phyloP scores from a whole-genome alignment of 371 early-diverging fungal species.

The Mucor ambiguus region DNA sequence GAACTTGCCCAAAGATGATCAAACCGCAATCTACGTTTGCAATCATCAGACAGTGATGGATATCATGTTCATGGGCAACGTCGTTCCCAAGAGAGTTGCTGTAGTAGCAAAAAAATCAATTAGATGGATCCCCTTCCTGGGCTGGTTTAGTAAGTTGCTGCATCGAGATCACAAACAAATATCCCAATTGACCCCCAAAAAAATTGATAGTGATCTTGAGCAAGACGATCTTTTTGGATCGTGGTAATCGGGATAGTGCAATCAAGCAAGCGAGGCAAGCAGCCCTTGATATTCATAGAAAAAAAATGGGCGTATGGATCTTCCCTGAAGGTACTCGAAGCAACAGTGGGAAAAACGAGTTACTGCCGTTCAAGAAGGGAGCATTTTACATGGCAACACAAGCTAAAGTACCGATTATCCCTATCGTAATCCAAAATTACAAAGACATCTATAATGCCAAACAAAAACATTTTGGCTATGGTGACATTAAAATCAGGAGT shows the following conservation, averaged over 20 bases:
- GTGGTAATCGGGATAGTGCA: constrained; percentile 79
- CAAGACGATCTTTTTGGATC: constrained; percentile 87
- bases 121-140: constrained; percentile 82
- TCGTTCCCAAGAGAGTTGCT: constrained; percentile 71
- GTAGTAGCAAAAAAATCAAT: constrained; percentile 84
- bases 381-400: constrained; percentile 92
- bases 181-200: background rate
- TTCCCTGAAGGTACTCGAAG: constrained; percentile 96
- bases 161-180: background rate
- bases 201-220: constrained; percentile 63
- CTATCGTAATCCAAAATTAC: constrained; percentile 85
- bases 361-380: constrained; percentile 94
- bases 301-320: constrained; percentile 82
- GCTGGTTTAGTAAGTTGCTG: constrained; percentile 77
- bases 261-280: constrained; percentile 83
- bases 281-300: constrained; percentile 70
- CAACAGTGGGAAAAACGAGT: constrained; percentile 60
- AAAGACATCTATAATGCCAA: constrained; percentile 72
- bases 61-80: constrained; percentile 68
- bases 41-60: constrained; percentile 93
- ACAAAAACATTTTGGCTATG: constrained; percentile 62
- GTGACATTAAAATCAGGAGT: constrained; percentile 77
- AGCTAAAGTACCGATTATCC: constrained; percentile 85
- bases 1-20: constrained; percentile 45
- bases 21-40: constrained; percentile 67